Percentiles rank a stretch among this genome's conserved stretches.
These are phyloP conservation scores for Lipomyces orientalis DNA, from an alignment of 805 yeast species.

Conservation along the genomic window DNA sequence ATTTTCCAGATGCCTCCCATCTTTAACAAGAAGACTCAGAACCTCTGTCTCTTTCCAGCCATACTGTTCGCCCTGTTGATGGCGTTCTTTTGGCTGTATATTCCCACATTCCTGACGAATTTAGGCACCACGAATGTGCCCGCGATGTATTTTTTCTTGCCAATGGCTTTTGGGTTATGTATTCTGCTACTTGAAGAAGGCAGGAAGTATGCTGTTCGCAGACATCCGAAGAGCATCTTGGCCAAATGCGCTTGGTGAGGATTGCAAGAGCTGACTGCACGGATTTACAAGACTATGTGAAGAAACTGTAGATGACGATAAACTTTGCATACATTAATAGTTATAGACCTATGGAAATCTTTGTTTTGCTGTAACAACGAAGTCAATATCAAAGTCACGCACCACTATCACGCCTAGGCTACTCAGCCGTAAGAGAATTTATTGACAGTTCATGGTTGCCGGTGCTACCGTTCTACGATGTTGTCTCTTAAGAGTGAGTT, in stretches of 20 bases:
- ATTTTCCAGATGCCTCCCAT: conserved; percentile 53
- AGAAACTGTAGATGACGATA: not conserved
- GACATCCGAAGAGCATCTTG: conserved; percentile 49
- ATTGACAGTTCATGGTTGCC: too few species aligned
- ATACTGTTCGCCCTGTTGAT: conserved; percentile 48
- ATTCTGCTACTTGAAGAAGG: conserved; percentile 52
- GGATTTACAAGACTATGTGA: not conserved
- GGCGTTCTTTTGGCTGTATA: conserved; percentile 49
- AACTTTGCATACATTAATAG: not conserved
- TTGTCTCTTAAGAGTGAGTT: too few species aligned
- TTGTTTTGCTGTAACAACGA: too few species aligned
- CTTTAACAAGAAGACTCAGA: conserved; percentile 43
- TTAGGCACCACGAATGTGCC: conserved; percentile 51
- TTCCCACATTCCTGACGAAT: conserved; percentile 49
- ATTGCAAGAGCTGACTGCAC: not conserved
- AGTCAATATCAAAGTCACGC: too few species aligned
- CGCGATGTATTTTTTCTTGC: conserved; percentile 54
- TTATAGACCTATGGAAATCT: too few species aligned
- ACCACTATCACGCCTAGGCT: too few species aligned
- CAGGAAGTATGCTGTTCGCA: conserved; percentile 50
- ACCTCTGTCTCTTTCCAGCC: conserved; percentile 44
- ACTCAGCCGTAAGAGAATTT: too few species aligned
- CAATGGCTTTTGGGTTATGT: conserved; percentile 53
- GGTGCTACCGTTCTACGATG: too few species aligned
- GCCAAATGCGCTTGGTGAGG: conserved; percentile 54